Evolutionary conservation across 257 asterid genomes (phyloP).

Genomic region (Prunella vulgaris): DNA sequence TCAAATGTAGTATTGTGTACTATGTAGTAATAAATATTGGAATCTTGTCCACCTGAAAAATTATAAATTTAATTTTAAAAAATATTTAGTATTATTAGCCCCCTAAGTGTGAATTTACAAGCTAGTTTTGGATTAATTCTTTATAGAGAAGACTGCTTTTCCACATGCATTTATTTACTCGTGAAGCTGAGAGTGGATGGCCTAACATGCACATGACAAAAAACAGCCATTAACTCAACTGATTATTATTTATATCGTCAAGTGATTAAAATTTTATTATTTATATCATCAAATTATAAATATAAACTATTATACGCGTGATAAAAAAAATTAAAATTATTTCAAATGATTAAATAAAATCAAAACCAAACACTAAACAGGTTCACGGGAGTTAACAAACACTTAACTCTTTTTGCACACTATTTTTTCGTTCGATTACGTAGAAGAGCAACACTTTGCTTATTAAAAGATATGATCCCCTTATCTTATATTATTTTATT

Average conservation of each 20-base stretch:
- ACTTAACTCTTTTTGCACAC: not conserved
- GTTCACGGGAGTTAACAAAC: too few relatives aligned
- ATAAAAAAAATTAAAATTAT: too few relatives aligned
- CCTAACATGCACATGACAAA: slow-evolving; percentile 18
- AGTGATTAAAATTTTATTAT: too few relatives aligned
- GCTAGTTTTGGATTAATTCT: not conserved
- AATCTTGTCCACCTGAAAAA: not conserved
- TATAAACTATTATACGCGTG: too few relatives aligned
- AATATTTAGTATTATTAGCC: not conserved
- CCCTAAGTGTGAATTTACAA: not conserved
- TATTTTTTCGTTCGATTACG: not conserved
- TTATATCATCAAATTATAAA: too few relatives aligned
- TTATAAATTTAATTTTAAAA: too few relatives aligned
- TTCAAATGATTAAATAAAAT: not conserved
- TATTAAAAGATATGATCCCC: not conserved
- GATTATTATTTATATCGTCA: too few relatives aligned
- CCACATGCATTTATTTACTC: too few relatives aligned
- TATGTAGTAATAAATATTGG: too few relatives aligned
- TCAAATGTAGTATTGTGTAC: not conserved
- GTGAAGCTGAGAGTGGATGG: slow-evolving; percentile 24
- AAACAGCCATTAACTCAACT: not conserved
- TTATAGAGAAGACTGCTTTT: too few relatives aligned
- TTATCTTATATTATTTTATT: too few relatives aligned
- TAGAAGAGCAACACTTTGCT: not conserved
- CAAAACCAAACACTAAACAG: not conserved